Percentiles rank a stretch among this genome's conserved stretches.
phyloP scores from a whole-genome alignment of 106 monocot genomes.

The Dactylorhiza incarnata region DNA sequence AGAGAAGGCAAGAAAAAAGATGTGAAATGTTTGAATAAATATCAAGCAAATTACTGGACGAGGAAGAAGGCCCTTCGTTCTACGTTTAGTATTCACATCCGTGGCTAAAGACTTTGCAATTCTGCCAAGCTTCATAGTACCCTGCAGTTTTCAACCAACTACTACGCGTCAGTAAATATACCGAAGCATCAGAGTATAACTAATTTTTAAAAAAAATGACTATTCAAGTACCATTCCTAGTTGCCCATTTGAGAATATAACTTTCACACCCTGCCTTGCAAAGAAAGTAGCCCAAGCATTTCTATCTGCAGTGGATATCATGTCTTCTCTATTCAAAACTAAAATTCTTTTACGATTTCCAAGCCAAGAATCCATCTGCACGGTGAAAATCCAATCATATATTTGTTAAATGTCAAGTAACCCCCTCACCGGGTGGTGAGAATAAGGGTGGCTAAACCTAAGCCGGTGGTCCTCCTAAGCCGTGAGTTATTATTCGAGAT shows the following conservation, averaged over 20 bases:
- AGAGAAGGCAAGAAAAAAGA: neutral
- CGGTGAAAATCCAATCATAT: slow-evolving; percentile 12
- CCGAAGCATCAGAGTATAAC: neutral
- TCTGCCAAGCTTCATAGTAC: slow-evolving; percentile 82
- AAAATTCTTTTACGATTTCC: slow-evolving; percentile 82
- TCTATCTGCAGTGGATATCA: slow-evolving; percentile 82
- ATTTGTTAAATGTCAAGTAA: neutral
- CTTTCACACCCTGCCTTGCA: slow-evolving; percentile 72
- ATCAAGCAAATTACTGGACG: slow-evolving; percentile 55
- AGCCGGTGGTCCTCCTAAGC: no score
- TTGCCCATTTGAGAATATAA: slow-evolving; percentile 87
- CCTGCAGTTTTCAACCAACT: slow-evolving; percentile 39
- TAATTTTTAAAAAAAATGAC: neutral
- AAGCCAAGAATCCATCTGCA: slow-evolving; percentile 94
- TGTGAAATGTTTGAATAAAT: neutral
- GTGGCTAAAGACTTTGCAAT: slow-evolving; percentile 83
- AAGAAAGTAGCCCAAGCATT: slow-evolving; percentile 97
- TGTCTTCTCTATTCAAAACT: slow-evolving; percentile 98
- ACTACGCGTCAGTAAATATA: neutral
- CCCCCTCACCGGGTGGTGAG: no score
- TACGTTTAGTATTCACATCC: slow-evolving; percentile 71
- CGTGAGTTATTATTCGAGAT: no score
- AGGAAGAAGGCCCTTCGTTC: slow-evolving; percentile 92
- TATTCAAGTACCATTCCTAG: slow-evolving; percentile 68
- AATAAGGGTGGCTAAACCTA: no score